Evolutionary conservation across 306 rosid genomes (phyloP).

Genomic region (Leucaena leucocephala): DNA sequence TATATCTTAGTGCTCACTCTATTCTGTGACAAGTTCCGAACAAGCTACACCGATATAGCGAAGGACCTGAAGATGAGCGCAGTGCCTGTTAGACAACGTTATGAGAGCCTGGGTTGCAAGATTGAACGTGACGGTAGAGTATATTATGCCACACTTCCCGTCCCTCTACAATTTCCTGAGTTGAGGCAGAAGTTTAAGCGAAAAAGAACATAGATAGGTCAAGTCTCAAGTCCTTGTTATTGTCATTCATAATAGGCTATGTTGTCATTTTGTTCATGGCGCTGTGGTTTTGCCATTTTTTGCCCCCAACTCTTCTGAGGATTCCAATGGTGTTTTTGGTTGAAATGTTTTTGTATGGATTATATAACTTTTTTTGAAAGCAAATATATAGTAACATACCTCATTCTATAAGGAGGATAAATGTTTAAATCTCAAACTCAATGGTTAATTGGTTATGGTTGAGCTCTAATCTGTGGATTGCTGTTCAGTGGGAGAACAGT

Average conservation of each 20-base stretch:
- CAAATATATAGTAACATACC: too few species aligned
- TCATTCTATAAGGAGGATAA: too few species aligned
- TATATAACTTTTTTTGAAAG: not conserved
- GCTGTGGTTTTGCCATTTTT: slow-evolving; percentile 16
- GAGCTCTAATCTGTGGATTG: too few species aligned
- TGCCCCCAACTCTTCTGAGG: slow-evolving; percentile 12
- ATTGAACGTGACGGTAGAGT: slow-evolving; percentile 15
- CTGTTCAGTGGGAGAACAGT: too few species aligned
- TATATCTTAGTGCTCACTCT: slow-evolving; percentile 81
- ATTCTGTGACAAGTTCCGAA: slow-evolving; percentile 60
- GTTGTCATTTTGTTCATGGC: not conserved
- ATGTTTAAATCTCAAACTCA: too few species aligned
- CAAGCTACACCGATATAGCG: slow-evolving; percentile 60
- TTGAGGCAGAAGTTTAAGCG: slow-evolving; percentile 40
- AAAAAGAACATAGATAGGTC: slow-evolving; percentile 20
- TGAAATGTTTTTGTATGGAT: not conserved
- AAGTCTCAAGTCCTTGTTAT: not conserved
- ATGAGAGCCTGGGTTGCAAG: slow-evolving; percentile 77
- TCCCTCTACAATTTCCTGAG: slow-evolving; percentile 73
- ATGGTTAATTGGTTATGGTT: too few species aligned
- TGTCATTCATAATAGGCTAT: slow-evolving; percentile 10
- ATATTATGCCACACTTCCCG: slow-evolving; percentile 52
- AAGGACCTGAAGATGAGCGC: slow-evolving; percentile 67
- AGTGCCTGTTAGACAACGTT: slow-evolving; percentile 36
- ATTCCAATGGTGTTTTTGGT: not conserved